Evolutionary conservation across 371 early-diverging fungal species (phyloP), one percentile per base, ranked within the genome.

Genomic region (Funneliformis caledonium): DNA sequence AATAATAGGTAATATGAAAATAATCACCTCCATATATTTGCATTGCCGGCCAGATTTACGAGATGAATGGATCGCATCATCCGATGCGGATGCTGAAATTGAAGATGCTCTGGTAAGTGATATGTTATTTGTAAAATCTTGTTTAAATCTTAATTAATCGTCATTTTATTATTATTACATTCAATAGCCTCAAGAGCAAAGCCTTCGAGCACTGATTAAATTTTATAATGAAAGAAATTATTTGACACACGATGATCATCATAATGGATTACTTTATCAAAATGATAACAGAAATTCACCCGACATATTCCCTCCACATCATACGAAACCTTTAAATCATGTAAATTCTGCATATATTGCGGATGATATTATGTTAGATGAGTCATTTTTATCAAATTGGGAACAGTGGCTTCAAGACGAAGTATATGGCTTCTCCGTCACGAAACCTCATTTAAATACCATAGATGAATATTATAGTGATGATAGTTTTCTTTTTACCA

Each of bases 21-120:
- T 93, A 10, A 91, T 96, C 22, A 94, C 96, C 9, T 88, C 92
- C 0, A 94, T 95, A 33, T 95, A 92, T 83, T 76, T 92, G 68
- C 89, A 89, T 45, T 88, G 94, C 72, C 85, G 90, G 7, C 93
- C 94, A 0, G 86, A 85, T 72, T 82, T 94, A 37, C 85, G 88
- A 50, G 95, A 95, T 76, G 94, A 94, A 52, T 95, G 93, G 89
- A 84, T 96, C 26, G 87, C 91, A 0, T 91, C 91, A 2, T 84
- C 85, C 2, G 96, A 96, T 69, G 86, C 86, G 11, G 93, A 92
- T 47, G 84, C 83, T 6, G 94, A 94, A 80, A 82, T 89, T 33
- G 95, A 95, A 69, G 94, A 94, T 59, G 94, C 94, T 19, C 82
- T 91, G 88, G 82, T 56, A 62, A 78, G 82, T 72, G 43, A 26